A percentile compares a stretch with the other conserved stretches of the same genome.
These are phyloP conservation scores for Bipolaris zeicola DNA, from an alignment of 2,329 filamentous ascomycete species.

Conservation along the genomic window DNA sequence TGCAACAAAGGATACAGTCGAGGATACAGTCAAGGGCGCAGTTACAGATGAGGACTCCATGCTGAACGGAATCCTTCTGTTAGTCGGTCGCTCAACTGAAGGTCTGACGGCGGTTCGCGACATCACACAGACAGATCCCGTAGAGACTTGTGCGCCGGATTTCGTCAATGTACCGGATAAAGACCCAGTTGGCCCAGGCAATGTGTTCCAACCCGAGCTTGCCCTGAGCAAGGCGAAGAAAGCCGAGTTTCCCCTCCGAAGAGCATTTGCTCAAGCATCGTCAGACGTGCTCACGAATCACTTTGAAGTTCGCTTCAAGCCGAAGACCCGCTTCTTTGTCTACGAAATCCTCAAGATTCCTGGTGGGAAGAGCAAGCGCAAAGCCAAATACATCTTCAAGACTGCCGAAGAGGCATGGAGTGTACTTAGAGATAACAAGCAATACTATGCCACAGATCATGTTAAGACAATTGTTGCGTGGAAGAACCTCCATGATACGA, in stretches of 20 bases:
- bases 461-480: constrained; percentile 12
- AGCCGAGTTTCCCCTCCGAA: not conserved
- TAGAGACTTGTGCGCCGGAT: not conserved
- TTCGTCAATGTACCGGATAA: not conserved
- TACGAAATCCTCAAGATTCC: constrained; percentile 3
- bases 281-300: constrained; percentile 16
- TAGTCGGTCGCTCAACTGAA: not conserved
- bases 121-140: not conserved
- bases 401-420: not conserved
- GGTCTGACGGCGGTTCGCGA: not conserved
- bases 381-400: not conserved
- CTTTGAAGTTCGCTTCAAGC: constrained; percentile 10
- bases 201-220: not conserved
- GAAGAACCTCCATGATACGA: constrained; percentile 9
- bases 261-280: not conserved
- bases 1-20: not conserved
- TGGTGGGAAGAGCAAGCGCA: not conserved
- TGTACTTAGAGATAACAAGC: constrained; percentile 3
- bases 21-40: not conserved
- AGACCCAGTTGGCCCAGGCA: not conserved
- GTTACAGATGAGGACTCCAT: not conserved
- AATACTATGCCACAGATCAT: constrained; percentile 9
- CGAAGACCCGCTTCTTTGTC: not conserved
- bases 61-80: not conserved
- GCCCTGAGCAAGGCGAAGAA: not conserved